Evolutionary conservation across 192 early-diverging fungal species (phyloP).

Genomic region (Umbelopsis ramanniana): DNA sequence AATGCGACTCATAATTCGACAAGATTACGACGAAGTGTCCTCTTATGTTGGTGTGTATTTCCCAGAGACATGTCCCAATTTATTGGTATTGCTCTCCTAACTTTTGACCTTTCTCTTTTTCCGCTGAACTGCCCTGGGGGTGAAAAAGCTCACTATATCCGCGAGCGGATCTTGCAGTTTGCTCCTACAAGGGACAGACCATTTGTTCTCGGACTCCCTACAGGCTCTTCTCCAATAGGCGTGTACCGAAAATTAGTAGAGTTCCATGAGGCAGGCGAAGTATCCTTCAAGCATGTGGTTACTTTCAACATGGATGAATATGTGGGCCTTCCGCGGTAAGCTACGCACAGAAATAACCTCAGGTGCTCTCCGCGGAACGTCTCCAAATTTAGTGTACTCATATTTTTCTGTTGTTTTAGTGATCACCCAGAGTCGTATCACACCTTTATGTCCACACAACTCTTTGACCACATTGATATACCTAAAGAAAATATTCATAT

Average conservation of each 20-base stretch:
- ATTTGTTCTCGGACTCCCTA: conserved; percentile 84
- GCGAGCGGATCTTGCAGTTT: conserved; percentile 76
- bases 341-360: neutral
- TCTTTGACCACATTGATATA: conserved; percentile 86
- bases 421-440: conserved; percentile 87
- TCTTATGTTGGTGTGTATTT: conserved; percentile 56
- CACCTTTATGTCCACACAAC: conserved; percentile 84
- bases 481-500: conserved; percentile 77
- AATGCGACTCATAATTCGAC: conserved; percentile 77
- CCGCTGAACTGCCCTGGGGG: neutral
- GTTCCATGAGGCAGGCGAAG: conserved; percentile 64
- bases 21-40: conserved; percentile 68
- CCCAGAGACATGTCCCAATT: neutral
- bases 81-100: neutral
- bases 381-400: neutral
- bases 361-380: conserved; percentile 5
- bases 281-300: conserved; percentile 80
- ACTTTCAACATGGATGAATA: conserved; percentile 93
- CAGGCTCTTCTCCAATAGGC: conserved; percentile 78
- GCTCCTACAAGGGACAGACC: conserved; percentile 70
- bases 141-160: conserved; percentile 70
- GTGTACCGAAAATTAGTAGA: conserved; percentile 74
- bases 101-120: conserved; percentile 5
- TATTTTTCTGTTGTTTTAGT: conserved; percentile 21
- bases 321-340: conserved; percentile 71